Conservation (phyloP, 805 yeast genomes). For the Teunomyces kruisii region DNA sequence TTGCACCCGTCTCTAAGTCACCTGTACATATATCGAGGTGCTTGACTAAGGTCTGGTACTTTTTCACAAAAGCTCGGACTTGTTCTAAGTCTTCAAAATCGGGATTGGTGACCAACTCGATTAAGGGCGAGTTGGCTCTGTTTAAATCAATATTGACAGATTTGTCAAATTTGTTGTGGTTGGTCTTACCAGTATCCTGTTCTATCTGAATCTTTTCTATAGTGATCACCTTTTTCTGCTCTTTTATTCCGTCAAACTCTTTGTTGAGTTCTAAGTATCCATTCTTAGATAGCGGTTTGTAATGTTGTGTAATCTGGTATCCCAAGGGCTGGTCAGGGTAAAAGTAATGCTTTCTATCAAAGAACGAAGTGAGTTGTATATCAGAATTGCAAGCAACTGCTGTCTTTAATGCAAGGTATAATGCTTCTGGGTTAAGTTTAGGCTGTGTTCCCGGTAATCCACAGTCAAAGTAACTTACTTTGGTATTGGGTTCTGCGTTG, state of each 20-base stretch:
- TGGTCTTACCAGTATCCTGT: constrained; percentile 89
- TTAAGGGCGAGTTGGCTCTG: constrained; percentile 80
- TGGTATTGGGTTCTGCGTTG: constrained; percentile 61
- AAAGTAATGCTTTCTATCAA: constrained; percentile 94
- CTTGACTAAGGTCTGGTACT: constrained; percentile 70
- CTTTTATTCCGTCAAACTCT: constrained; percentile 53
- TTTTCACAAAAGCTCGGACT: constrained; percentile 76
- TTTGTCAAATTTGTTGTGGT: constrained; percentile 46
- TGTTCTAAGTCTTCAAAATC: constrained; percentile 69
- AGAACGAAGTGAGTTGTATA: constrained; percentile 57
- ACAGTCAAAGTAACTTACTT: constrained; percentile 75
- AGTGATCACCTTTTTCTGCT: constrained; percentile 47
- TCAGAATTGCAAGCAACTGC: constrained; percentile 67
- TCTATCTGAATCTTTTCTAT: constrained; percentile 87
- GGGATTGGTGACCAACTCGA: constrained; percentile 90
- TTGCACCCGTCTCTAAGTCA: constrained; percentile 90
- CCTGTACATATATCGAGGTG: constrained; percentile 78
- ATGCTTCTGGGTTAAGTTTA: constrained; percentile 67
- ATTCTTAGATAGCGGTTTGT: constrained; percentile 68
- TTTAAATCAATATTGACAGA: constrained; percentile 68
- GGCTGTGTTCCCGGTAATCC: constrained; percentile 96
- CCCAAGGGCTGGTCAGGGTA: constrained; percentile 97
- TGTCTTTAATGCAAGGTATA: constrained; percentile 67
- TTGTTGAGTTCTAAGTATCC: constrained; percentile 56
- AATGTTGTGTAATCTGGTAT: constrained; percentile 91